phyloP scores from a whole-genome alignment of 1,284 basidiomycete species.

The Rhizopogon hawkerae region DNA sequence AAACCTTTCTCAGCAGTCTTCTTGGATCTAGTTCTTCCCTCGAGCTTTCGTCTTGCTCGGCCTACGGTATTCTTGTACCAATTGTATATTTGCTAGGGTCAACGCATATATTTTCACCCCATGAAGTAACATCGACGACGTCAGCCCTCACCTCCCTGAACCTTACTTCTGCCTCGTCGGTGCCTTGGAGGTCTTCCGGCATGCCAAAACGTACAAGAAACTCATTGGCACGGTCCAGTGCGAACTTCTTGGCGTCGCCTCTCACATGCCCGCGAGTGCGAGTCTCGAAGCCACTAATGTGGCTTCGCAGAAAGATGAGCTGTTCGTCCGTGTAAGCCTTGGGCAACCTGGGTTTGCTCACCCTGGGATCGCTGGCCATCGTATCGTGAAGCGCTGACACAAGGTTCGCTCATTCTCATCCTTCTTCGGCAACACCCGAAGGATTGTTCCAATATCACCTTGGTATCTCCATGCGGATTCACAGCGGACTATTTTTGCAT shows the following conservation, averaged over 20 bases:
- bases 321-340: slow-evolving; percentile 38
- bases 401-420: not conserved
- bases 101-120: not conserved
- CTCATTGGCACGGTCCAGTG: slow-evolving; percentile 48
- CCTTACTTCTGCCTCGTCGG: slow-evolving; percentile 45
- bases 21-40: slow-evolving; percentile 40
- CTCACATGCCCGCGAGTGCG: slow-evolving; percentile 40
- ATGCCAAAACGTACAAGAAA: slow-evolving; percentile 49
- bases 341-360: slow-evolving; percentile 46
- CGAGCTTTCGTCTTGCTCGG: slow-evolving; percentile 44
- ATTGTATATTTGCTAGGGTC: slow-evolving; percentile 51
- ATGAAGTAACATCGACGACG: not conserved
- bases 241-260: slow-evolving; percentile 57
- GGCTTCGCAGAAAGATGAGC: slow-evolving; percentile 45
- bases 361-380: slow-evolving; percentile 28
- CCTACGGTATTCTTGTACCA: slow-evolving; percentile 63
- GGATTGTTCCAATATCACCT: slow-evolving; percentile 22
- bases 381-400: slow-evolving; percentile 10
- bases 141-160: slow-evolving; percentile 41
- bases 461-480: slow-evolving; percentile 1
- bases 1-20: slow-evolving; percentile 40
- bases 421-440: slow-evolving; percentile 18
- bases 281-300: slow-evolving; percentile 42
- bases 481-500: not conserved
- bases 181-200: slow-evolving; percentile 40